A percentile compares a stretch with the other conserved stretches of the same genome.
Evolutionary conservation across 2,329 filamentous ascomycete genomes (phyloP).

Genomic region (Colletotrichum endophyticum): DNA sequence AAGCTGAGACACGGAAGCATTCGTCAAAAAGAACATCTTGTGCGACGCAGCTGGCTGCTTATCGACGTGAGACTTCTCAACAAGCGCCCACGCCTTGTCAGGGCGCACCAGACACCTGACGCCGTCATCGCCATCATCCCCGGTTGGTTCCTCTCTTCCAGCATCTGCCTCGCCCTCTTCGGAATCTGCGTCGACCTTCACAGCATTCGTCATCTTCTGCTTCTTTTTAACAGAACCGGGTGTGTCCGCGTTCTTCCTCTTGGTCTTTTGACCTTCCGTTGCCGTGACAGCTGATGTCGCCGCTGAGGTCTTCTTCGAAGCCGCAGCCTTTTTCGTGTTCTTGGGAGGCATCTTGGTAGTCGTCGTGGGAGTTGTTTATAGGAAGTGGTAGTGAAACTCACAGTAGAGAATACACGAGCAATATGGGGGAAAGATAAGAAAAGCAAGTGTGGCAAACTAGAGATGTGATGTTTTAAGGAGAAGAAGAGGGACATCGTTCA

Average conservation of each 20-base stretch:
- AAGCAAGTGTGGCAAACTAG: not conserved
- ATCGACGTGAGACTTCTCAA: not conserved
- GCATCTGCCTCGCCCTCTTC: not conserved
- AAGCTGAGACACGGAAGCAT: too few species aligned
- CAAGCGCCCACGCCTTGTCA: not conserved
- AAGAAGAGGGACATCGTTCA: not conserved
- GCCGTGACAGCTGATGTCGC: not conserved
- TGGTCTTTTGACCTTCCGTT: not conserved
- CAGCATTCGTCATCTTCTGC: not conserved
- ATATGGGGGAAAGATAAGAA: not conserved
- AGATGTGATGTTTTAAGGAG: not conserved
- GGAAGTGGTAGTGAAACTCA: not conserved
- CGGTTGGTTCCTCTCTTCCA: not conserved
- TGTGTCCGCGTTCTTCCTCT: not conserved
- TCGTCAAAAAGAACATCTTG: not conserved
- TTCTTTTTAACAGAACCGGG: not conserved
- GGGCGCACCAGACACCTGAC: not conserved
- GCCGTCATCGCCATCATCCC: not conserved
- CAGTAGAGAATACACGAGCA: not conserved
- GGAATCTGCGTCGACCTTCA: rapidly evolving
- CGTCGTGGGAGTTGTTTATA: not conserved
- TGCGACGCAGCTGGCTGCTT: not conserved
- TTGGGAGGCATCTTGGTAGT: not conserved
- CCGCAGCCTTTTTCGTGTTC: not conserved
- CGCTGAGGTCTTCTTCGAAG: not conserved